Conservation (phyloP, 177 flowering plant species). For the Vitis hybrid region DNA sequence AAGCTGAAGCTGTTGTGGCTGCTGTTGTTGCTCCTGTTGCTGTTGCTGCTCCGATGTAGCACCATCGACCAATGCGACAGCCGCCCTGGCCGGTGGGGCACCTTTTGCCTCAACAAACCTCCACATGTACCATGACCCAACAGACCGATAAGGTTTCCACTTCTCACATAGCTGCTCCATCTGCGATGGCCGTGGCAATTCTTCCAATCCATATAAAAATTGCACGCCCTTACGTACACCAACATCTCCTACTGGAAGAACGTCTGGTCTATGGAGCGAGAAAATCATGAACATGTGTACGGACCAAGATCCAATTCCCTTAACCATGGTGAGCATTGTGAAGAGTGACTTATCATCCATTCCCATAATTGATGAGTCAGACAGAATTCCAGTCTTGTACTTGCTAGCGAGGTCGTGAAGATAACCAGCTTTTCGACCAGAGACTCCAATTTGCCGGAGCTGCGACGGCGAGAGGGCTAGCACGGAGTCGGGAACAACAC, state of each 20-base stretch:
- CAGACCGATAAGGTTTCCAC: constrained; percentile 45
- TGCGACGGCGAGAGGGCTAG: constrained; percentile 23
- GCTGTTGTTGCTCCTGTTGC: constrained; percentile 1
- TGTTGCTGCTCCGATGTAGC: background rate
- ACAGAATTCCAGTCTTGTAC: constrained; percentile 30
- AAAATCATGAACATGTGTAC: constrained; percentile 50
- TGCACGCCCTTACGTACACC: constrained; percentile 42
- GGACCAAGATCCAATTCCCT: constrained; percentile 46
- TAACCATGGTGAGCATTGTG: constrained; percentile 32
- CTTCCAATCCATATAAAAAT: constrained; percentile 28
- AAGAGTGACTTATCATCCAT: constrained; percentile 40
- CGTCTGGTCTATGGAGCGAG: constrained; percentile 39
- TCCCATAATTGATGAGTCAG: constrained; percentile 31
- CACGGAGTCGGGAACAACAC: constrained; percentile 25
- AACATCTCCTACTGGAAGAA: constrained; percentile 36
- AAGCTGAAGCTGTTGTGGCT: background rate
- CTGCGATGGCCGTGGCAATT: constrained; percentile 28
- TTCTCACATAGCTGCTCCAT: constrained; percentile 42
- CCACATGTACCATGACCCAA: constrained; percentile 47
- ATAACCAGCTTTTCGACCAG: constrained; percentile 40
- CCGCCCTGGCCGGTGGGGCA: background rate
- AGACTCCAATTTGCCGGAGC: constrained; percentile 38
- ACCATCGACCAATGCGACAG: background rate
- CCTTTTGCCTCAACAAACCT: constrained; percentile 30
- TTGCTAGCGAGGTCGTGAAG: constrained; percentile 41